Base-by-base conservation (phyloP, 805 yeast species). In the Candida pseudofarinosa region DNA sequence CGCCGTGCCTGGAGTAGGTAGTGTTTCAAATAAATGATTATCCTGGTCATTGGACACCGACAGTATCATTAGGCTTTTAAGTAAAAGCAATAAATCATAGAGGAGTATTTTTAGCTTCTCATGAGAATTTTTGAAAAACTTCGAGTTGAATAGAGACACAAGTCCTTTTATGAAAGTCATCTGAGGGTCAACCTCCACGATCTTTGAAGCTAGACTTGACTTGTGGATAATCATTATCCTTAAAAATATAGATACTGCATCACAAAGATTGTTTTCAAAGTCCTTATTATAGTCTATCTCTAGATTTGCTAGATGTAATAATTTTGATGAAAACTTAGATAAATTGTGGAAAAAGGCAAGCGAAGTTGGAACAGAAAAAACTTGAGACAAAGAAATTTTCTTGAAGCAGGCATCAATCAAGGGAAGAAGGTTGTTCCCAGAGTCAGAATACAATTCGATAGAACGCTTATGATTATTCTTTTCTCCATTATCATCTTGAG, bases 161-260 rank as follows among this genome's bases (percentile, higher is more conserved):
- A 81, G 58, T 45, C 73, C 73, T 47, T 69, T 65, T 45, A 80
- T 54, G 41, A 81, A 76, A 7, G 53, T 63, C 42, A 76, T 76
- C 35, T 73, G 72, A 55, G 70, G 46, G 53, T 48, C 48, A 50
- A 44, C 73, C 52, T 55, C 74, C 39, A 66, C 45, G 1, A 79
- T 65, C n/a, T 74, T 55, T 4, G 69, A 64, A 14, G 76, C 75
- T 32, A 82, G 59, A 15, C 76, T 69, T 3, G 62, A 56, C 52
- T 77, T 78, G 55, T 81, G 86, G 38, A 81, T 75, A 37, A 80
- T 69, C n/a, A 81, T 60, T 13, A 81, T 76, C 43, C 80, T 67
- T 44, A 81, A 63, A 45, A 77, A 69, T 19, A 79, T 64, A 5
- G 77, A 69, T 4, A 80, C 66, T 0, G 79, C 50, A 49, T 48